These are phyloP conservation scores for Santalum album DNA, from an alignment of 164 flowering plant species.

Conservation along the genomic window DNA sequence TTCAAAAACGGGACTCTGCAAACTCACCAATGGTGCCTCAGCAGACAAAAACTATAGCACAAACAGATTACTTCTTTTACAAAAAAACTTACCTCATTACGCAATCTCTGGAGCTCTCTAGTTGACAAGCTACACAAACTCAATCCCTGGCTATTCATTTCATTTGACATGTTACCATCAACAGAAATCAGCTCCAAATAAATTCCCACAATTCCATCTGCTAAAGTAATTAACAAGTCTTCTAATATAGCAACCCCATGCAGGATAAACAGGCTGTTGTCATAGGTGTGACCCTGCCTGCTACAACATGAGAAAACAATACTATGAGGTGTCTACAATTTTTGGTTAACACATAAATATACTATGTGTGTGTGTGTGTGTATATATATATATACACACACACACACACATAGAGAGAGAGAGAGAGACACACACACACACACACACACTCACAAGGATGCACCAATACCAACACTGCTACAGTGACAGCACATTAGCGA, in stretches of 20 bases:
- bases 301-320: slow-evolving; percentile 3
- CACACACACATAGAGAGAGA: no score
- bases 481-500: no score
- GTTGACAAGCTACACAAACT: slow-evolving; percentile 70
- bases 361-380: no score
- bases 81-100: slow-evolving; percentile 66
- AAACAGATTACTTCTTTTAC: no score
- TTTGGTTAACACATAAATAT: no score
- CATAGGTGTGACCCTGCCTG: slow-evolving; percentile 56
- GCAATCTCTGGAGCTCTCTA: slow-evolving; percentile 74
- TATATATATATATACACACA: no score
- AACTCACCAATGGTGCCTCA: no score
- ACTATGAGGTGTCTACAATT: not conserved
- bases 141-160: slow-evolving; percentile 47
- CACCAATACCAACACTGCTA: no score
- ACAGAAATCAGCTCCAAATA: slow-evolving; percentile 91
- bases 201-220: slow-evolving; percentile 72
- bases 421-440: no score
- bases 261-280: slow-evolving; percentile 33
- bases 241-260: slow-evolving; percentile 71
- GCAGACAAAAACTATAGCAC: no score
- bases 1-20: no score
- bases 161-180: slow-evolving; percentile 64
- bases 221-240: slow-evolving; percentile 79
- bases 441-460: no score